phyloP scores from a whole-genome alignment of 1,139 yeast genomes.

The Oligophagozyma castellii region DNA sequence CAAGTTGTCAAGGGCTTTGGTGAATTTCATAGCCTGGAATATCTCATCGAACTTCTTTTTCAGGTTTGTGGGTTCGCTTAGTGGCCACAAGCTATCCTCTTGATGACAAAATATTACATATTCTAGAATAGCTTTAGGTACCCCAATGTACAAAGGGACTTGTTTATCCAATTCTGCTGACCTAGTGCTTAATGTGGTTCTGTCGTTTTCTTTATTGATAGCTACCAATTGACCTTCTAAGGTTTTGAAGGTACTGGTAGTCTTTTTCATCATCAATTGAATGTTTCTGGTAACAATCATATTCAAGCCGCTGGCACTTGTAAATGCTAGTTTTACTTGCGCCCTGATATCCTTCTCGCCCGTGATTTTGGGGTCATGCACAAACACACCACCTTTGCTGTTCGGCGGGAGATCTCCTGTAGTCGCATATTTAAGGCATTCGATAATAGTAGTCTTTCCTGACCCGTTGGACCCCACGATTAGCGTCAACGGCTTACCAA shows the following conservation, averaged over 20 bases:
- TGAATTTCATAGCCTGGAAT: constrained; percentile 86
- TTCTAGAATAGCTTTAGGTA: constrained; percentile 74
- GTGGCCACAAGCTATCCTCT: constrained; percentile 94
- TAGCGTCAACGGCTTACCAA: constrained; percentile 80
- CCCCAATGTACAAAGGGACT: constrained; percentile 76
- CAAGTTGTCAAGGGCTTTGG: constrained; percentile 75
- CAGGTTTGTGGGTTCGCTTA: constrained; percentile 77
- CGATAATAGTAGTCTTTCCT: constrained; percentile 96
- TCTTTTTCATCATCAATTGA: constrained; percentile 51
- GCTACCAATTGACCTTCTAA: constrained; percentile 77
- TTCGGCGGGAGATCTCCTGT: constrained; percentile 96
- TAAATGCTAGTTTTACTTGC: constrained; percentile 80
- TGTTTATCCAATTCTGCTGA: constrained; percentile 75
- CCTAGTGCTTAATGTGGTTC: constrained; percentile 66
- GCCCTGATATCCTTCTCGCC: constrained; percentile 73
- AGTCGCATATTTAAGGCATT: constrained; percentile 84
- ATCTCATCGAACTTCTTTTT: constrained; percentile 94
- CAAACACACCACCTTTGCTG: constrained; percentile 90
- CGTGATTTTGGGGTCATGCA: constrained; percentile 79
- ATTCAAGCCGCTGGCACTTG: constrained; percentile 55
- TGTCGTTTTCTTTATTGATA: constrained; percentile 44
- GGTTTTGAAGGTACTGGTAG: constrained; percentile 68
- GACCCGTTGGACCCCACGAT: constrained; percentile 96
- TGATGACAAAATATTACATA: constrained; percentile 96
- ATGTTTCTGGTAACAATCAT: constrained; percentile 83